Evolutionary conservation across 768 basidiomycete species (phyloP).

Genomic region (Tulasnella sp.): DNA sequence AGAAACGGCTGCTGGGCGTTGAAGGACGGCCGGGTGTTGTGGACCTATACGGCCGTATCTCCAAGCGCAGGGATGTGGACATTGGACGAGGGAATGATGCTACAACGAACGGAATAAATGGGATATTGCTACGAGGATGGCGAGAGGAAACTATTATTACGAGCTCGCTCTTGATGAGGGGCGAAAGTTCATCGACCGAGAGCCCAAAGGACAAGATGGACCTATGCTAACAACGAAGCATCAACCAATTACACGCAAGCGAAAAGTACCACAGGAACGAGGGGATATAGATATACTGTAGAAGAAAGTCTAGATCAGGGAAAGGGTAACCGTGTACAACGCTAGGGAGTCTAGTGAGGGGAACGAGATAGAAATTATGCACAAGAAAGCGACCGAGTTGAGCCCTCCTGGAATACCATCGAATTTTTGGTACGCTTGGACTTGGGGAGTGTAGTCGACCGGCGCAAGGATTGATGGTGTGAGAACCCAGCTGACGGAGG

Average conservation of each 20-base stretch:
- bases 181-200: too few relatives aligned
- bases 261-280: not conserved
- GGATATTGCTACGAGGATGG: too few relatives aligned
- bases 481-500: not conserved
- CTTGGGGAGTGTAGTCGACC: not conserved
- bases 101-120: too few relatives aligned
- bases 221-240: not conserved
- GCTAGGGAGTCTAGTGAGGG: not conserved
- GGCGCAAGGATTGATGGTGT: not conserved
- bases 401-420: constrained; percentile 14
- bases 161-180: too few relatives aligned
- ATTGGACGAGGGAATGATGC: too few relatives aligned
- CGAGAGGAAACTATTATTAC: too few relatives aligned
- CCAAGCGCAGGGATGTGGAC: too few relatives aligned
- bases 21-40: too few relatives aligned
- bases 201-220: too few relatives aligned
- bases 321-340: not conserved
- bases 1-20: too few relatives aligned
- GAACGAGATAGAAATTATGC: not conserved
- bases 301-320: not conserved
- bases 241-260: too few relatives aligned
- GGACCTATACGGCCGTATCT: too few relatives aligned
- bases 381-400: not conserved
- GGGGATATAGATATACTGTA: not conserved
- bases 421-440: not conserved